These are phyloP conservation scores for Kodamaea kaohsiungensis DNA, from an alignment of 805 yeast species.

Conservation along the genomic window DNA sequence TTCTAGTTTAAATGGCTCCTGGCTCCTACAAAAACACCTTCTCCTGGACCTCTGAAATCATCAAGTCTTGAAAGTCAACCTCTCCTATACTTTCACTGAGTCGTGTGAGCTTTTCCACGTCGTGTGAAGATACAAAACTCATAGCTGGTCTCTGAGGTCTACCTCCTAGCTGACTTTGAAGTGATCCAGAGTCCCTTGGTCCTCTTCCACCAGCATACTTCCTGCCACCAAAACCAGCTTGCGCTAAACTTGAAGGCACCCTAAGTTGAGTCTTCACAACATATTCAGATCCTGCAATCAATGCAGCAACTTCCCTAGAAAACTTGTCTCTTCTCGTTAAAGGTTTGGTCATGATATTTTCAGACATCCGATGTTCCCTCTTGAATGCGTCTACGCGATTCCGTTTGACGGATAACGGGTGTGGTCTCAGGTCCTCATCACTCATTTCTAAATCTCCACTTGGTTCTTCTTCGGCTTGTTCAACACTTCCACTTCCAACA, in stretches of 20 bases:
- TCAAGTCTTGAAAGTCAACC: slow-evolving; percentile 21
- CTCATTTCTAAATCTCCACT: slow-evolving; percentile 5
- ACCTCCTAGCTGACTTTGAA: background rate
- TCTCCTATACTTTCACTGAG: slow-evolving; percentile 16
- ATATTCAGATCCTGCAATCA: background rate
- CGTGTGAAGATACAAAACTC: slow-evolving; percentile 7
- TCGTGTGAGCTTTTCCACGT: slow-evolving; percentile 12
- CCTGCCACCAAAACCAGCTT: background rate
- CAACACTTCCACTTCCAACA: slow-evolving; percentile 6
- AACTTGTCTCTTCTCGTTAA: slow-evolving; percentile 7
- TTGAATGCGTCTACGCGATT: background rate
- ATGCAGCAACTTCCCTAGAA: slow-evolving; percentile 8
- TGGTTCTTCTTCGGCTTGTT: slow-evolving; percentile 1
- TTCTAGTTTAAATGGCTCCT: too few relatives aligned
- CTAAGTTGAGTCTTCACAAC: background rate
- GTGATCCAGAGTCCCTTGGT: background rate
- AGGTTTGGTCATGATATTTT: background rate
- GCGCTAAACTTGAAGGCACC: background rate
- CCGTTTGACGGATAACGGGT: slow-evolving; percentile 2
- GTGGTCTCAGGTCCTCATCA: slow-evolving; percentile 4
- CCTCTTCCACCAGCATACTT: background rate
- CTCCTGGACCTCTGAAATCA: slow-evolving; percentile 21
- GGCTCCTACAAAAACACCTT: slow-evolving; percentile 19
- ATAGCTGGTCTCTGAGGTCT: background rate
- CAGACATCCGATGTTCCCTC: background rate